Base-by-base conservation (phyloP, 768 basidiomycete genomes). In the Tephrocybe sp. region DNA sequence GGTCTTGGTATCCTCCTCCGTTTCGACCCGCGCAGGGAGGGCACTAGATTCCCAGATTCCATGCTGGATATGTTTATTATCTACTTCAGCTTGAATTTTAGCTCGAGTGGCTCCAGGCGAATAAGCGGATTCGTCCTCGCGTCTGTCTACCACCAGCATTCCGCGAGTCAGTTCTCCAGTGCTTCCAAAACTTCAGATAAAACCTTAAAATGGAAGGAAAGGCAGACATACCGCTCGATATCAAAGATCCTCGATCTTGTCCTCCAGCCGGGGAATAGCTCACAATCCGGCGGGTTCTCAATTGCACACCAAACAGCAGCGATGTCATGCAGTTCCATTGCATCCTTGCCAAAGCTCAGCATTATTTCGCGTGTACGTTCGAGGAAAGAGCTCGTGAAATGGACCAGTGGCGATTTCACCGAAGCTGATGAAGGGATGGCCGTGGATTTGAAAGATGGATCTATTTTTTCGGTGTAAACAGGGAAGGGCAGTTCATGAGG, bases 311-410 rank as follows among this genome's bases (percentile, higher is more conserved):
- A 96, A 14, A 96, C 79, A 2, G 91, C 89, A 10, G 85, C 84
- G 39, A 93, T 88, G 59, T 98, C 94, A 61, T 98, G 94, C 49
- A 95, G 76, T 69, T 94, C 90, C 81, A 97, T 80, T 4, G 80
- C 86, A 63, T 95, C 93, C 54, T 86, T 84, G 7, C 92, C 92
- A 54, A 83, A 93, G 43, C 74, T 60, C n/a, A 82, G 51, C 87
- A 95, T 93, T 45, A 93, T 70, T 55, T 85, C 84, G 28, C 89
- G 72, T 3, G 89, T 81, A 38, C 83, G 78, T 63, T 88, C 84
- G 1, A 93, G 70, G 69, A 96, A 84, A 4, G 89, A 77, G 58
- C 86, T 87, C 6, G 90, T 90, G 62, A 94, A 90, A 64, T 91
- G 87, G 5, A 72, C 69, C 12, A 94, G 58, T 1, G 85, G 87